These are phyloP conservation scores for Emericellopsis atlantica DNA, from an alignment of 2,329 filamentous ascomycete genomes.

Conservation along the genomic window DNA sequence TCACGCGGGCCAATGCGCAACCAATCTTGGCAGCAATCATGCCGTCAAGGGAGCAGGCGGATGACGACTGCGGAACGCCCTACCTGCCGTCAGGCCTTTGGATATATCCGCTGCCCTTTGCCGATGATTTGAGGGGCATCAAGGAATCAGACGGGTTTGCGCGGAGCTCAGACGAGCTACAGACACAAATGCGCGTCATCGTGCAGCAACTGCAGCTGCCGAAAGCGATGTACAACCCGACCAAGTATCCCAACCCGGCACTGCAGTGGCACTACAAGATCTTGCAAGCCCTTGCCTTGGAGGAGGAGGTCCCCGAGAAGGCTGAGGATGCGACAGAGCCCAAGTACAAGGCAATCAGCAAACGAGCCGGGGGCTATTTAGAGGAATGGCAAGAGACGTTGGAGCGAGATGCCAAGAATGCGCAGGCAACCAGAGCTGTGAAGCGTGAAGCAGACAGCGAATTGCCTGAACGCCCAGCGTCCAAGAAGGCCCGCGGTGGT, in stretches of 20 bases:
- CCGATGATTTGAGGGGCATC: slow-evolving; percentile 71
- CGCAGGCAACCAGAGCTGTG: slow-evolving; percentile 24
- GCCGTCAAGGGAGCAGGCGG: slow-evolving; percentile 54
- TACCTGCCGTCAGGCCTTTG: slow-evolving; percentile 74
- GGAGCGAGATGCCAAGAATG: slow-evolving; percentile 34
- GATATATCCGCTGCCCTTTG: slow-evolving; percentile 78
- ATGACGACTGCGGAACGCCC: slow-evolving; percentile 50
- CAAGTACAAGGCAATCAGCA: slow-evolving; percentile 78
- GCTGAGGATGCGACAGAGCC: slow-evolving; percentile 68
- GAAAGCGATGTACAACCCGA: slow-evolving; percentile 70
- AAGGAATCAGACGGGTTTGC: slow-evolving; percentile 44
- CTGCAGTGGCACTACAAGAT: slow-evolving; percentile 98
- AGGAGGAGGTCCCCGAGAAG: slow-evolving; percentile 76
- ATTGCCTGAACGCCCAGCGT: slow-evolving; percentile 20
- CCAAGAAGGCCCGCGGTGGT: slow-evolving; percentile 29
- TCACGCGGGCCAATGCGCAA: slow-evolving; percentile 67
- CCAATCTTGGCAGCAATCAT: slow-evolving; percentile 73
- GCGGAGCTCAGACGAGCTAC: slow-evolving; percentile 56
- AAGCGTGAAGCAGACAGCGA: slow-evolving; percentile 39
- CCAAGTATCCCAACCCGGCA: slow-evolving; percentile 80
- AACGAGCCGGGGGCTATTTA: slow-evolving; percentile 69
- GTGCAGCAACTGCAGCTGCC: slow-evolving; percentile 83
- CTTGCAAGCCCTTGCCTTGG: slow-evolving; percentile 77
- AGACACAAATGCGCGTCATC: slow-evolving; percentile 70
- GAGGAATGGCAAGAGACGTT: slow-evolving; percentile 64